Evolutionary conservation across 768 basidiomycete species (phyloP).

Genomic region (Phlebiopsis gigantea): DNA sequence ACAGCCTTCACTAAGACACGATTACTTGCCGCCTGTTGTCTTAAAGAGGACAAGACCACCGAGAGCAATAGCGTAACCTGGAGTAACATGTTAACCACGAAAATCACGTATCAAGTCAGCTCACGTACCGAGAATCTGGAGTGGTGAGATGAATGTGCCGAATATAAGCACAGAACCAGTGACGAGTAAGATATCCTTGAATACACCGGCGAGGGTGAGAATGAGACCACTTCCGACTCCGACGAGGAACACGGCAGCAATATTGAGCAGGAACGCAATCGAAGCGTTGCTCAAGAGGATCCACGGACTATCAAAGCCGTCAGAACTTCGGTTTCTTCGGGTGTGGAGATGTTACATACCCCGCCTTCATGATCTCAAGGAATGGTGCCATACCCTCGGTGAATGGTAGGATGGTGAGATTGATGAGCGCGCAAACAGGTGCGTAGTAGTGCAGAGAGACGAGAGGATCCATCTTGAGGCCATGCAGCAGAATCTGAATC

Average conservation of each 20-base stretch:
- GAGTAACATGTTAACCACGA: constrained; percentile 1
- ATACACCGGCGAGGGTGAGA: constrained; percentile 86
- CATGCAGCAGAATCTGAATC: constrained; percentile 92
- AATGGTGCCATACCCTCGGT: constrained; percentile 91
- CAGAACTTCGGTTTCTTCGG: background rate
- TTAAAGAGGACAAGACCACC: constrained; percentile 83
- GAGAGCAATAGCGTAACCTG: constrained; percentile 86
- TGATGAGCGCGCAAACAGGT: constrained; percentile 90
- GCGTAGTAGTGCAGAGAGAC: constrained; percentile 96
- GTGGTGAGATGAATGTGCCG: constrained; percentile 67
- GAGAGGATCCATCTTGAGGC: constrained; percentile 96
- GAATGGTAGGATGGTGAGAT: constrained; percentile 80
- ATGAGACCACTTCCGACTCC: constrained; percentile 84
- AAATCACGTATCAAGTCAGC: background rate
- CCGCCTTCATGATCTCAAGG: constrained; percentile 49
- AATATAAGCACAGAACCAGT: constrained; percentile 86
- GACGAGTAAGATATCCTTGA: constrained; percentile 90
- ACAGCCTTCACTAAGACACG: background rate
- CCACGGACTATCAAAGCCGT: constrained; percentile 46
- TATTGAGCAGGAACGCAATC: constrained; percentile 84
- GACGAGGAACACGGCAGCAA: constrained; percentile 93
- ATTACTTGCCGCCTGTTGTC: constrained; percentile 59
- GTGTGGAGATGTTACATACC: constrained; percentile 17
- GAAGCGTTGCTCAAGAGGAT: constrained; percentile 79
- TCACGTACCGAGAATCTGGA: constrained; percentile 73